Evolutionary conservation across 225 moss, liverwort and hornwort species (phyloP).

Genomic region (Physcomitrellopsis africana): DNA sequence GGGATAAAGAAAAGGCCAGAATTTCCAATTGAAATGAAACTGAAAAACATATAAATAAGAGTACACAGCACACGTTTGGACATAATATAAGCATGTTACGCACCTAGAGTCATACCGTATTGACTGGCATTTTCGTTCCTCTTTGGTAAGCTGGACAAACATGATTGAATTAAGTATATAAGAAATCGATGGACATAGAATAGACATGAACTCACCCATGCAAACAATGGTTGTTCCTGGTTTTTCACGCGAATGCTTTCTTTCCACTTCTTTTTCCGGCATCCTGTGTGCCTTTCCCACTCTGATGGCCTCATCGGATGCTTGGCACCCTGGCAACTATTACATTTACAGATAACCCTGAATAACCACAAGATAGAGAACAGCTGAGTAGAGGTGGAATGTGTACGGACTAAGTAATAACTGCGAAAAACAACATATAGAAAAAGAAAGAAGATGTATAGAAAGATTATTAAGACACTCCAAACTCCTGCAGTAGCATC

Average conservation of each 20-base stretch:
- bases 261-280: slow-evolving; percentile 99
- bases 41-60: slow-evolving; percentile 11
- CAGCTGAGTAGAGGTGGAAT: background rate
- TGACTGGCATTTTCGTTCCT: background rate
- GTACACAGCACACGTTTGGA: slow-evolving; percentile 11
- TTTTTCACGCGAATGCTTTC: slow-evolving; percentile 87
- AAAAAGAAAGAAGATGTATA: slow-evolving; percentile 4
- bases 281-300: slow-evolving; percentile 99
- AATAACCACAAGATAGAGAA: slow-evolving; percentile 32
- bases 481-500: slow-evolving; percentile 13
- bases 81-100: slow-evolving; percentile 16
- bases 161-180: background rate
- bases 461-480: slow-evolving; percentile 3
- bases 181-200: background rate
- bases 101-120: slow-evolving; percentile 14
- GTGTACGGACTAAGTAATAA: background rate
- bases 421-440: background rate
- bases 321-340: slow-evolving; percentile 62
- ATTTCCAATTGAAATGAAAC: slow-evolving; percentile 4
- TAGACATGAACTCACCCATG: slow-evolving; percentile 60
- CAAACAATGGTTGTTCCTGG: slow-evolving; percentile 77
- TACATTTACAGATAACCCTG: slow-evolving; percentile 95
- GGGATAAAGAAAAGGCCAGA: slow-evolving; percentile 9
- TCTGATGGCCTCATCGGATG: slow-evolving; percentile 95
- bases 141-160: slow-evolving; percentile 20